Evolutionary conservation across 129 eudicot genomes (phyloP).

Genomic region (Sambucus nigra): DNA sequence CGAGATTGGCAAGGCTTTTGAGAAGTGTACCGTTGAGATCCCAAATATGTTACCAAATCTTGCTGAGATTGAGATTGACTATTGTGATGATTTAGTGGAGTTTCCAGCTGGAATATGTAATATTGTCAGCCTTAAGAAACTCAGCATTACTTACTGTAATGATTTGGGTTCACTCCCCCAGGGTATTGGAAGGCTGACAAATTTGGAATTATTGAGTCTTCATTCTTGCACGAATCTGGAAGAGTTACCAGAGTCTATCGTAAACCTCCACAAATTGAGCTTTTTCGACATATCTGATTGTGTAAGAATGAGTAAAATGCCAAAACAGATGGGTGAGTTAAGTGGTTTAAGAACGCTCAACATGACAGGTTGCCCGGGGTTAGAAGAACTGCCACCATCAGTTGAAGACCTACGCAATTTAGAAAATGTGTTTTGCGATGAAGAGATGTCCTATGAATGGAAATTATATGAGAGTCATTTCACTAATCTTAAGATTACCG

Average conservation of each 20-base stretch:
- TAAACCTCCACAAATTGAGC: slow-evolving; percentile 10
- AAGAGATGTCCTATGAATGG: slow-evolving; percentile 30
- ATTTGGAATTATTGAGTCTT: slow-evolving; percentile 16
- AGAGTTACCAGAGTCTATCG: slow-evolving; percentile 22
- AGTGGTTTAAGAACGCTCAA: slow-evolving; percentile 12
- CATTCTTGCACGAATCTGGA: slow-evolving; percentile 24
- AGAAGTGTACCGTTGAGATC: slow-evolving; percentile 6
- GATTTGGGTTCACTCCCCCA: slow-evolving; percentile 32
- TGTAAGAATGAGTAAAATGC: slow-evolving; percentile 19
- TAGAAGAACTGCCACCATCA: slow-evolving; percentile 21
- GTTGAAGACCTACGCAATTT: slow-evolving; percentile 10
- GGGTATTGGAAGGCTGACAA: slow-evolving; percentile 15
- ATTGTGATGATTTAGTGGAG: slow-evolving; percentile 33
- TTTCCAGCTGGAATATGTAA: slow-evolving; percentile 26
- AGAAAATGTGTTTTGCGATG: slow-evolving; percentile 26
- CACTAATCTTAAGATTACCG: slow-evolving; percentile 10
- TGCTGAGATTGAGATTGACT: slow-evolving; percentile 26
- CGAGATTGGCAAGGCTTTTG: slow-evolving; percentile 29
- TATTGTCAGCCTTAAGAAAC: slow-evolving; percentile 23
- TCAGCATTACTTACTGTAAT: slow-evolving; percentile 41
- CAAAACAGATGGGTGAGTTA: slow-evolving; percentile 18
- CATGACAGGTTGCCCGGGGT: slow-evolving; percentile 26
- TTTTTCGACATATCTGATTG: slow-evolving; percentile 29
- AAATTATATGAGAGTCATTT: slow-evolving; percentile 14
- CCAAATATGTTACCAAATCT: slow-evolving; percentile 26